Conservation (phyloP, 148 eudicot species). For the Polygonum maritimum region DNA sequence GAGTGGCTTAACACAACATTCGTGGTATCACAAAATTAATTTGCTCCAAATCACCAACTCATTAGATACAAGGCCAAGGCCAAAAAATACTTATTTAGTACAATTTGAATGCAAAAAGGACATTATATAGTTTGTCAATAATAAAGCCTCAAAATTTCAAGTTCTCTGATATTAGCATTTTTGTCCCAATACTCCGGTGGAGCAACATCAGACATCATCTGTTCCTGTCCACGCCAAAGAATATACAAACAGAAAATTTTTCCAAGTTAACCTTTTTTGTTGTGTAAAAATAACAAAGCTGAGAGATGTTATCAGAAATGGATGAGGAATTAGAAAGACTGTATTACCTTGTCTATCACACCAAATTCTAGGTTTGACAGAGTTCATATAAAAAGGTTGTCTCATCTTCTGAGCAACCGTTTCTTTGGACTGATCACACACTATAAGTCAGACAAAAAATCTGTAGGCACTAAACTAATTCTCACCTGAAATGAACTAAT, state of each 20-base stretch:
- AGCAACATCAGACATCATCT: conserved; percentile 61
- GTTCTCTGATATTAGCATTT: no score
- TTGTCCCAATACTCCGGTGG: conserved; percentile 78
- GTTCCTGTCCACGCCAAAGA: conserved; percentile 78
- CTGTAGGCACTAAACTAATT: neutral
- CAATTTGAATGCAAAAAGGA: no score
- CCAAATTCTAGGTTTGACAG: conserved; percentile 73
- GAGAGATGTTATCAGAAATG: neutral
- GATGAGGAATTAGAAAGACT: neutral
- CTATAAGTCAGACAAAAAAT: conserved; percentile 14
- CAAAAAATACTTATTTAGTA: no score
- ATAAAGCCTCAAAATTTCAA: no score
- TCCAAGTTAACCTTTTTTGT: no score
- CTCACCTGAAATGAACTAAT: neutral
- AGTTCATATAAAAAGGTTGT: conserved; percentile 55
- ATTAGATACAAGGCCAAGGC: no score
- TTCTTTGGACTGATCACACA: conserved; percentile 56
- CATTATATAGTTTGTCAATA: no score
- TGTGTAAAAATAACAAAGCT: neutral
- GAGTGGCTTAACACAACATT: no score
- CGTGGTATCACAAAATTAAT: no score
- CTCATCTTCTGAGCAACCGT: conserved; percentile 48
- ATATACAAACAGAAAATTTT: conserved; percentile 39
- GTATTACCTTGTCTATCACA: conserved; percentile 59
- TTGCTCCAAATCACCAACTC: no score